Conservation (phyloP, 768 basidiomycete species). For the Steccherinum ochraceum region DNA sequence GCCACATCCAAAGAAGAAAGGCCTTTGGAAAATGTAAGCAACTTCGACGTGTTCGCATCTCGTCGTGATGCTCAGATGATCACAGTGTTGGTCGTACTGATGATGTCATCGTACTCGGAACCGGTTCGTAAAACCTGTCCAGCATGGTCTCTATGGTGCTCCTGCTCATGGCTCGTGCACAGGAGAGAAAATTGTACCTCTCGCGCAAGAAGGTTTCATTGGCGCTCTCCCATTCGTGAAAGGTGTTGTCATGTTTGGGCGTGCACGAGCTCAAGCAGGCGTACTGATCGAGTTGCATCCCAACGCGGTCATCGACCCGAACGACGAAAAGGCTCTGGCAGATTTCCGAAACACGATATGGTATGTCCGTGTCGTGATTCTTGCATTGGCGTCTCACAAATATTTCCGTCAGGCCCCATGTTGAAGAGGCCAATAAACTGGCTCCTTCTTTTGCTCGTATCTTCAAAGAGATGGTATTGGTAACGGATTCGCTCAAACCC, state of each 20-base stretch:
- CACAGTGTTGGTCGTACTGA: constrained; percentile 29
- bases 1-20: constrained; percentile 13
- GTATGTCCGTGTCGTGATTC: constrained; percentile 1
- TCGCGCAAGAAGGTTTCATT: constrained; percentile 8
- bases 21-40: constrained; percentile 23
- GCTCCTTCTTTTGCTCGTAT: constrained; percentile 24
- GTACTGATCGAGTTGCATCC: constrained; percentile 11
- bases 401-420: constrained; percentile 15
- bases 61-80: neutral
- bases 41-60: neutral
- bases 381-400: neutral
- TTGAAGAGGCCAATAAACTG: constrained; percentile 17
- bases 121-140: constrained; percentile 7
- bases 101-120: constrained; percentile 33
- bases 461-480: constrained; percentile 22
- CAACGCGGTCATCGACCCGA: constrained; percentile 4
- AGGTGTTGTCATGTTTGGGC: constrained; percentile 15
- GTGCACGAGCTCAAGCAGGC: constrained; percentile 10
- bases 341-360: constrained; percentile 11
- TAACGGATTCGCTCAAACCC: constrained; percentile 9
- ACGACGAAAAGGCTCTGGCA: constrained; percentile 3
- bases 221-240: constrained; percentile 5
- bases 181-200: constrained; percentile 14
- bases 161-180: neutral
- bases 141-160: constrained; percentile 19